Percentiles rank a stretch among this genome's conserved stretches.
Conservation (phyloP, 345 rosid genomes). For the Arabidopsis suecica region DNA sequence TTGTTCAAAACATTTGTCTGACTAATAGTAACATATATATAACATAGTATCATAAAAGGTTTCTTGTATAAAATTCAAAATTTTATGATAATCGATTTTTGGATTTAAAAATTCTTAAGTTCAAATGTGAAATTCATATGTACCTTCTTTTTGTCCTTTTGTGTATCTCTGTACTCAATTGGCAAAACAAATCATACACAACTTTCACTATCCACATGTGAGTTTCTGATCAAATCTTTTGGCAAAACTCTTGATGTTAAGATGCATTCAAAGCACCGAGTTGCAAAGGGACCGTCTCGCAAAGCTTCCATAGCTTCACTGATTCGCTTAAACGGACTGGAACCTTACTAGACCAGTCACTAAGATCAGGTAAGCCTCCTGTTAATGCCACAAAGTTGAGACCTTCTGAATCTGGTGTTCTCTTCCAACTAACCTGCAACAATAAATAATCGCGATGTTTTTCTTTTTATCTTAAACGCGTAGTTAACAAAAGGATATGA, state of each 20-base stretch:
- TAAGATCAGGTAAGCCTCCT: constrained; percentile 67
- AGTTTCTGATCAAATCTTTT: background rate
- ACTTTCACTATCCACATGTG: background rate
- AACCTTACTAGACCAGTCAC: constrained; percentile 62
- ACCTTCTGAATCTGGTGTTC: constrained; percentile 54
- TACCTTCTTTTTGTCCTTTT: no score
- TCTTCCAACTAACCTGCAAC: constrained; percentile 73
- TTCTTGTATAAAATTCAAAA: no score
- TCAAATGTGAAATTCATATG: no score
- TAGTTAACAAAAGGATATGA: background rate
- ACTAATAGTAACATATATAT: no score
- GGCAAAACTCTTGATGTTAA: background rate
- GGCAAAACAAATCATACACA: no score
- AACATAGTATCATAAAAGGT: no score
- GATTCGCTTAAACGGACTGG: constrained; percentile 56
- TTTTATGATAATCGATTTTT: no score
- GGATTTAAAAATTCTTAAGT: no score
- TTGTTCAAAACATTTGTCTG: no score
- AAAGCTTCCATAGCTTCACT: constrained; percentile 72
- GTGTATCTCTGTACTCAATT: no score
- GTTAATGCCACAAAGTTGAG: constrained; percentile 73
- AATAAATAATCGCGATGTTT: background rate
- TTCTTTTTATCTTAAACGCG: background rate
- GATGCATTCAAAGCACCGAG: background rate
- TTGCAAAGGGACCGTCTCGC: constrained; percentile 20